Evolutionary conservation across 2,329 filamentous ascomycete genomes (phyloP).

Genomic region (Ceratocystis ficicola): DNA sequence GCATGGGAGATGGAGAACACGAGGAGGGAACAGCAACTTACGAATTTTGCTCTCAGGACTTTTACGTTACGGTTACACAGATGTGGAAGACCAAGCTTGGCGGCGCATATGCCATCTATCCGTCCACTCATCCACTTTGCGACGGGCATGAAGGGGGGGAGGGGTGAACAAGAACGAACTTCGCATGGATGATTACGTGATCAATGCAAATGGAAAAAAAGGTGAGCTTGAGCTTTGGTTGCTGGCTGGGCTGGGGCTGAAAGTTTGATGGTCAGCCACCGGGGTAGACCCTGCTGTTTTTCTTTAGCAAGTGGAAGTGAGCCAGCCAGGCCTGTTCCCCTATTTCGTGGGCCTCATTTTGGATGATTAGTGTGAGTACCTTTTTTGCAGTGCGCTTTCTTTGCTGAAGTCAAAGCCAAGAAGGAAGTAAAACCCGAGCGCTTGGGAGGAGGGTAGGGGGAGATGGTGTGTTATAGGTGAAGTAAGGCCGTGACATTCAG

Average conservation of each 20-base stretch:
- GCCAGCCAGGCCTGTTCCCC: neutral
- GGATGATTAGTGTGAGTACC: neutral
- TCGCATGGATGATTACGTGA: slow-evolving; percentile 11
- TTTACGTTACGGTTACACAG: neutral
- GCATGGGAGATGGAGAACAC: too few species aligned
- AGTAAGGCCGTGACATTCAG: too few species aligned
- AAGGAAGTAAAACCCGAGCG: neutral
- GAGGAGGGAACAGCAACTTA: neutral
- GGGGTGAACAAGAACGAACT: neutral
- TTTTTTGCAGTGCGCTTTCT: neutral
- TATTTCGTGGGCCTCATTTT: slow-evolving; percentile 12
- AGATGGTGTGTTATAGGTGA: neutral
- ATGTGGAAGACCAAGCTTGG: neutral
- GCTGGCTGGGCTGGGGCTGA: slow-evolving; percentile 8
- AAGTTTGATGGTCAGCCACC: slow-evolving; percentile 6
- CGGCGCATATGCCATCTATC: neutral
- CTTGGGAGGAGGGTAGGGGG: neutral
- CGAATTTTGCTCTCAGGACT: neutral
- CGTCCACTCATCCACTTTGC: neutral
- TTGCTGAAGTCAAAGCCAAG: neutral
- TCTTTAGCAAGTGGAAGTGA: too few species aligned
- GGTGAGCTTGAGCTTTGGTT: neutral
- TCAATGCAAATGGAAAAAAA: slow-evolving; percentile 1
- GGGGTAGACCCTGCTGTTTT: neutral
- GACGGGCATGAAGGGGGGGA: neutral